Base-by-base conservation (phyloP, 2,329 filamentous ascomycete species). In the Cladosporium cucumerinum region DNA sequence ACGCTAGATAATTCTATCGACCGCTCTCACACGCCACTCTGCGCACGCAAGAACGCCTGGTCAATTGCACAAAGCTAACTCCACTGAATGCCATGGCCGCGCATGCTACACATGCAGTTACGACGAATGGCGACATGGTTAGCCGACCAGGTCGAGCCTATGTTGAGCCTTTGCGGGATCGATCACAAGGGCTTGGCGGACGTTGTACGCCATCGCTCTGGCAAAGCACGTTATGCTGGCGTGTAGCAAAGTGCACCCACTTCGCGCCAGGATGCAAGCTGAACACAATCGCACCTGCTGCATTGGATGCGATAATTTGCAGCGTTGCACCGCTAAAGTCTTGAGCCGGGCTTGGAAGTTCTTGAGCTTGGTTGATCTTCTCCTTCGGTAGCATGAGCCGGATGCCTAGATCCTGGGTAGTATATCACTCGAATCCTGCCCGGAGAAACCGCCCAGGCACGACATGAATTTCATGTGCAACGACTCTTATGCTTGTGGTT, bases 331-430 rank as follows among this genome's bases (percentile, higher is more conserved):
- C 60, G 60, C 60, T 62, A 55, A 62, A 32, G 60, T 62, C 60
- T 62, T 62, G 49, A 62, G 49, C 36, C n/a, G 49, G 51, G 25
- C 60, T 62, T 62, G 60, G 60, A 63, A 48, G 30, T 39, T 66
- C 64, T 66, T 52, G 54, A 43, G 34, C 16, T 52, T 21, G 51
- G 28, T 32, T 54, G 51, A 54, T 54, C 51, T 34, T 14, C 32
- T 14, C 32, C 12, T 14, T 34, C 32, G 12, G 12, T 34, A 14
- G n/a, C 39, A 46, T 46, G 39, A 46, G 23, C 39, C 39, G 39
- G n/a, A 11, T 46, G 39, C 10, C 39, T 21, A 46, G 39, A 46
- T 21, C 1, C 39, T 46, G 39, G n/a, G 39, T 46, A 21, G n/a
- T 21, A 21, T 46, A 46, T 46, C 39, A 46, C 39, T 10, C 12